Conservation (phyloP, 2,329 filamentous ascomycete genomes). For the Biscogniauxia sp. region DNA sequence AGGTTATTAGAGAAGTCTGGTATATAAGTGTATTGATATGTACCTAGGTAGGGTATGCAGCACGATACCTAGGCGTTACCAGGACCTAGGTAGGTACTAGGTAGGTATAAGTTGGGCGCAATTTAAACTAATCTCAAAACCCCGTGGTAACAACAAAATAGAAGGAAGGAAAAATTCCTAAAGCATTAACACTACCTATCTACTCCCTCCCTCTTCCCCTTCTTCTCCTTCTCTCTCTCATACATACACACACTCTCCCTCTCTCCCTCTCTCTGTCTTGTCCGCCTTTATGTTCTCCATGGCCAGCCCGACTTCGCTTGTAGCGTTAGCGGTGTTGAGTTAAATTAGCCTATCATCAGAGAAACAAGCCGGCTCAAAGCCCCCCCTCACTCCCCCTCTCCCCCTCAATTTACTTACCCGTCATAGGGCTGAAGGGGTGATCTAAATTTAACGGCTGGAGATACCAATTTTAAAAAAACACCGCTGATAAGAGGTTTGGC, state of each 20-base stretch:
- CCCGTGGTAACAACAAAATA: neutral
- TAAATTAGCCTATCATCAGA: neutral
- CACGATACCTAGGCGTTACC: too few species aligned
- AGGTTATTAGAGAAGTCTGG: neutral
- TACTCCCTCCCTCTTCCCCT: too few species aligned
- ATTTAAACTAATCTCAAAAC: neutral
- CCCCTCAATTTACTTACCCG: neutral
- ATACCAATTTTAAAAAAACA: neutral
- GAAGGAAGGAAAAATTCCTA: too few species aligned
- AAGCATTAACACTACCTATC: too few species aligned
- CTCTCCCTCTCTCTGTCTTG: neutral
- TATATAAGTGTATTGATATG: neutral
- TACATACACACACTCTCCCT: too few species aligned
- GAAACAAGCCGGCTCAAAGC: too few species aligned
- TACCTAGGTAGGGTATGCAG: neutral
- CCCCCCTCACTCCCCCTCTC: too few species aligned
- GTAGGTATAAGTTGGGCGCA: neutral
- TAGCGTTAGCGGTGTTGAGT: neutral
- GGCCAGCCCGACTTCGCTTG: neutral
- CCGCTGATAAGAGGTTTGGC: neutral
- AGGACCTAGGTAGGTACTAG: too few species aligned
- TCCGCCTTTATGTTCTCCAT: neutral
- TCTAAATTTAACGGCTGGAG: neutral
- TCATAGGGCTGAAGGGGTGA: neutral
- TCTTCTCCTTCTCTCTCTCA: neutral